phyloP scores from a whole-genome alignment of 441 rosid genomes.

The Oxalis stricta region DNA sequence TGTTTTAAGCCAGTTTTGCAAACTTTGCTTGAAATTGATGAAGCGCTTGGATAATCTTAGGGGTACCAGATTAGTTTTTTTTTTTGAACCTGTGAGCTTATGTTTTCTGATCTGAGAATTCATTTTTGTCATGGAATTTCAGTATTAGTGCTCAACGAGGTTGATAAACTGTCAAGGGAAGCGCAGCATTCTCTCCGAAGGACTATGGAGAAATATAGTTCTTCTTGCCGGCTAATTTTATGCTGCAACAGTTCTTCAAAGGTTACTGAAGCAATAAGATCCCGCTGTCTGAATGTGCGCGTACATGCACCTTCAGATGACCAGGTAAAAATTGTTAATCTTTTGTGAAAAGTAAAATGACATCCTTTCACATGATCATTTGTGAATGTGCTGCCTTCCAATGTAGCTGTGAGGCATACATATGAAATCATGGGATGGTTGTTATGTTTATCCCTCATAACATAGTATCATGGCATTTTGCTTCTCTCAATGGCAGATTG shows the following conservation, averaged over 20 bases:
- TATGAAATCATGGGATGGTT: neutral
- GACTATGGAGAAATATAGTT: conserved; percentile 95
- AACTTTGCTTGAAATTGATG: neutral
- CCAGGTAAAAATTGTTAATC: conserved; percentile 42
- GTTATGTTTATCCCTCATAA: neutral
- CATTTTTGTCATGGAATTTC: conserved; percentile 10
- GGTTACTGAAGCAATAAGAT: conserved; percentile 88
- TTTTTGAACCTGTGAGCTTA: neutral
- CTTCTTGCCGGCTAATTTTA: conserved; percentile 73
- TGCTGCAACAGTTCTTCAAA: conserved; percentile 93
- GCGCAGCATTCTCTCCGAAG: conserved; percentile 95
- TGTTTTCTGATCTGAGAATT: conserved; percentile 5
- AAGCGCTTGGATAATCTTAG: neutral
- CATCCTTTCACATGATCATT: too few relatives aligned
- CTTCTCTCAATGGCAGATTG: conserved; percentile 49
- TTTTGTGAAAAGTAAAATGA: too few relatives aligned
- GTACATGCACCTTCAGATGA: conserved; percentile 73
- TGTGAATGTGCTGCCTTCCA: neutral
- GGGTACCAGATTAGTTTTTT: neutral
- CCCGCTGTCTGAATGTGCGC: conserved; percentile 84
- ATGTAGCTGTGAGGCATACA: neutral
- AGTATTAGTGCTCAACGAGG: conserved; percentile 92
- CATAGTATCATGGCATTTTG: neutral
- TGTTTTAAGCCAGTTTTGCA: too few relatives aligned
- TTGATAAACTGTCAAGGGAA: conserved; percentile 94